Base-by-base conservation (phyloP, 345 rosid species). In the Rhodamnia argentea region DNA sequence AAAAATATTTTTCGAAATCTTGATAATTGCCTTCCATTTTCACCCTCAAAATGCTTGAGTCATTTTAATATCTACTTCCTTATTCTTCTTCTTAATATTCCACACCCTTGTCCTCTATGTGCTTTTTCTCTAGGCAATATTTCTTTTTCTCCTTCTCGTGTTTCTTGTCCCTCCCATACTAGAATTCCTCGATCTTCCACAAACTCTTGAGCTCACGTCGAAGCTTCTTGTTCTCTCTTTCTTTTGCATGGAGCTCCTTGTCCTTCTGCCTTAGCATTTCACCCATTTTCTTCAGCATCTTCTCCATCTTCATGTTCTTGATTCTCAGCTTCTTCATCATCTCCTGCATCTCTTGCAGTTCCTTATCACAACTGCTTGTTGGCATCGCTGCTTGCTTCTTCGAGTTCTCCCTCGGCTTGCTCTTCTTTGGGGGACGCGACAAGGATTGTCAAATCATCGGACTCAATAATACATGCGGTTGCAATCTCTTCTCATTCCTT, bases 161-260 rank as follows among this genome's bases (percentile, higher is more conserved):
- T 52, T 92, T 93, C 78, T 91, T 90, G 58, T 93, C 93, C 32
- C 85, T 86, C n/a, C 89, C n/a, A 52, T 91, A 87, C 86, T 91
- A 94, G 74, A 95, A 96, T 57, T 95, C 98, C 93, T 94, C 95
- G 89, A 94, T 84, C 86, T 95, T 96, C 88, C 95, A 95, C 59
- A 96, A 84, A 58, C 92, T 96, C 90, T 94, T 94, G 82, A 95
- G 74, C 92, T 95, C 98, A 82, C 27, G 60, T 89, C 92, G 93
- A 62, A 95, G 90, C 83, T 93, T 95, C 92, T 92, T 95, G 47
- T 94, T 94, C 84, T 94, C 92, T 24, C 87, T 93, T 3, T 89
- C 99, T 56, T 88, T 93, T 24, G 82, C 90, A 84, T 92, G 93
- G 27, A 96, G 92, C 90, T 94, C 96, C 57, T 94, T 96, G 16